Conservation (phyloP, 1,139 yeast species). For the Suhomyces panamericanus region DNA sequence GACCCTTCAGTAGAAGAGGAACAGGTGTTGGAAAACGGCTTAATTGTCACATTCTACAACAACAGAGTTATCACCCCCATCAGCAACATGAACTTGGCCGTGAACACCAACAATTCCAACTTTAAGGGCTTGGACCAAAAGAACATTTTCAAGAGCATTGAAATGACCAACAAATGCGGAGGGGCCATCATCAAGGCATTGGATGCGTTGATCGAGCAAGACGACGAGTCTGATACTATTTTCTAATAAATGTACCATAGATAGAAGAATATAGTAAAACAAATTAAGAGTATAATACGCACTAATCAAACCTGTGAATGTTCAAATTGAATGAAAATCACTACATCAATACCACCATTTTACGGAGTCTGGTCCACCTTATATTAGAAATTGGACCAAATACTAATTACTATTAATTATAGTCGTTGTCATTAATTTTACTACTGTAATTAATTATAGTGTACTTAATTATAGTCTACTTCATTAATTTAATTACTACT, state of each 20-base stretch:
- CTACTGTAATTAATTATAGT: too few species aligned
- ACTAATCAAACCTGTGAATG: too few species aligned
- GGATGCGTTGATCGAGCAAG: slow-evolving; percentile 42
- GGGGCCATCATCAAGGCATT: slow-evolving; percentile 39
- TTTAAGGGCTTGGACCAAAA: slow-evolving; percentile 40
- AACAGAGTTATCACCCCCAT: slow-evolving; percentile 67
- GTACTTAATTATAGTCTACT: too few species aligned
- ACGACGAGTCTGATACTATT: slow-evolving; percentile 32
- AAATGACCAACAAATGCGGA: slow-evolving; percentile 38
- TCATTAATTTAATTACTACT: too few species aligned
- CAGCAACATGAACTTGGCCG: slow-evolving; percentile 53
- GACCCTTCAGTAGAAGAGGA: slow-evolving; percentile 89
- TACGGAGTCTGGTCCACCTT: background rate
- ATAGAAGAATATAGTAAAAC: too few species aligned
- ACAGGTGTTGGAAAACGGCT: slow-evolving; percentile 80
- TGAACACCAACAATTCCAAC: slow-evolving; percentile 38
- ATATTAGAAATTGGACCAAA: too few species aligned
- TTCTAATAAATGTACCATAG: slow-evolving; percentile 8
- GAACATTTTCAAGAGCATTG: slow-evolving; percentile 29
- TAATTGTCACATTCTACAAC: slow-evolving; percentile 68
- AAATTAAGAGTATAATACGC: too few species aligned
- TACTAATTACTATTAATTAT: too few species aligned
- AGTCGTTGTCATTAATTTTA: too few species aligned
- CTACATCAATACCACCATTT: too few species aligned
- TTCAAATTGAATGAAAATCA: too few species aligned